Base-by-base conservation (phyloP, 441 rosid species). In the Adansonia madagascariensis region DNA sequence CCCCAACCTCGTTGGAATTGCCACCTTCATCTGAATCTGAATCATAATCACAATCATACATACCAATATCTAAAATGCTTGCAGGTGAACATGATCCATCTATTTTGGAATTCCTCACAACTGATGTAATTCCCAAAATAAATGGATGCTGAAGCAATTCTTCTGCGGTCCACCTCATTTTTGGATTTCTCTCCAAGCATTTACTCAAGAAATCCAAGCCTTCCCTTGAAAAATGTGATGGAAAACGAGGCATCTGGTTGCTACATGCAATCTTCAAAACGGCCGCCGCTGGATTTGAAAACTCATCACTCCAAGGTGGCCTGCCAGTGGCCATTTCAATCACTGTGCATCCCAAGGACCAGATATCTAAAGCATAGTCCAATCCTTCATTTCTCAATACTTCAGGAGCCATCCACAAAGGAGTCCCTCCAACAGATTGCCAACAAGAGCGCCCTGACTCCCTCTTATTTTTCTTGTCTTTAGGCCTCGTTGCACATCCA, bases 401-500 rank as follows among this genome's bases (percentile, higher is more conserved):
- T 86, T 92, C 97, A 74, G 97, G 97, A 18, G 97, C 97, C 95
- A 92, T 91, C 93, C 91, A 92, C 65, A 90, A 80, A 6, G 97
- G 95, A 8, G 92, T 92, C 66, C 97, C 97, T 18, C 93, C 93
- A 47, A 88, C 90, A 78, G 43, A n/a, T 7, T 72, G 47, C 52
- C 35, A 31, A 31, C 14, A 15, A 2, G 22, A 79, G 1, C 41
- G n/a, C 56, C 3, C 39, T 8, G 6, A 71, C 5, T 52, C 52
- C 1, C 52, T 71, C 1, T 46, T 66, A 1, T 2, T 61, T 47
- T 61, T 53, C 47, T 24, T 11, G 44, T 71, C 44, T 39, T 35
- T 8, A 9, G 14, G 1, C 73, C 68, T 61, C 41, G 68, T 47
- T 63, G 93, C 90, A 0, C 91, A 85, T 0, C 97, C 97, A 63